These are phyloP conservation scores for Ascochyta lentis DNA, from an alignment of 2,329 filamentous ascomycete species.

Conservation along the genomic window DNA sequence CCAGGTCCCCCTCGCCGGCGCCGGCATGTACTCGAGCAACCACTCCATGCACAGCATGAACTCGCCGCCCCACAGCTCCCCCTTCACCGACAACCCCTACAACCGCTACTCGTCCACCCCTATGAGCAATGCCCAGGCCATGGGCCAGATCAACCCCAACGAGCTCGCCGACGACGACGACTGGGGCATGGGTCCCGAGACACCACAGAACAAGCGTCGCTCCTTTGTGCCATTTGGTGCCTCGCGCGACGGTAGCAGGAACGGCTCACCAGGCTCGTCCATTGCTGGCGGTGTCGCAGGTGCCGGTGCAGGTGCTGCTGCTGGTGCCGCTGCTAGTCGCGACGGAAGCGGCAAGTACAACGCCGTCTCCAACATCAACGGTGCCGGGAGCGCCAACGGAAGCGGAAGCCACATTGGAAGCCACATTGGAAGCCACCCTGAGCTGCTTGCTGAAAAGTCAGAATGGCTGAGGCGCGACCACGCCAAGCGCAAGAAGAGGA, in stretches of 20 bases:
- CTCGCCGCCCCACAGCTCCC: slow-evolving; percentile 45
- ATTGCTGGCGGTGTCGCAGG: slow-evolving; percentile 45
- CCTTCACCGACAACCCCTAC: slow-evolving; percentile 71
- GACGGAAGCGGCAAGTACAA: slow-evolving; percentile 62
- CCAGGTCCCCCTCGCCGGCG: slow-evolving; percentile 37
- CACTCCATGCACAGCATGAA: slow-evolving; percentile 59
- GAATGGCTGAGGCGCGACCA: slow-evolving; percentile 67
- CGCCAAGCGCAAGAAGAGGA: slow-evolving; percentile 65
- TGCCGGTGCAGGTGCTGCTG: slow-evolving; percentile 53
- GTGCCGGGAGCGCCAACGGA: slow-evolving; percentile 16
- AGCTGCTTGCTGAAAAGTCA: slow-evolving; percentile 65
- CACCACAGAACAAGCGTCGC: slow-evolving; percentile 55
- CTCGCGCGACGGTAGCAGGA: slow-evolving; percentile 50
- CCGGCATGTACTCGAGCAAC: slow-evolving; percentile 43
- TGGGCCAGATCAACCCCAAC: slow-evolving; percentile 71
- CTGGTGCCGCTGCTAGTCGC: slow-evolving; percentile 41
- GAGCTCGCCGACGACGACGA: slow-evolving; percentile 88
- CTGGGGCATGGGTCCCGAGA: slow-evolving; percentile 71
- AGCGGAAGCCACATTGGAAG: slow-evolving; percentile 5
- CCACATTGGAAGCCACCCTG: slow-evolving; percentile 19
- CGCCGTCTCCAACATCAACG: slow-evolving; percentile 54
- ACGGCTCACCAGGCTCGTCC: slow-evolving; percentile 52
- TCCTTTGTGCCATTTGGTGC: slow-evolving; percentile 63
- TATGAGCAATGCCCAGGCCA: slow-evolving; percentile 39
- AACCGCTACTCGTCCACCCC: slow-evolving; percentile 60